phyloP scores from a whole-genome alignment of 2,329 filamentous ascomycete genomes.

The Ophiosphaerella herpotricha region DNA sequence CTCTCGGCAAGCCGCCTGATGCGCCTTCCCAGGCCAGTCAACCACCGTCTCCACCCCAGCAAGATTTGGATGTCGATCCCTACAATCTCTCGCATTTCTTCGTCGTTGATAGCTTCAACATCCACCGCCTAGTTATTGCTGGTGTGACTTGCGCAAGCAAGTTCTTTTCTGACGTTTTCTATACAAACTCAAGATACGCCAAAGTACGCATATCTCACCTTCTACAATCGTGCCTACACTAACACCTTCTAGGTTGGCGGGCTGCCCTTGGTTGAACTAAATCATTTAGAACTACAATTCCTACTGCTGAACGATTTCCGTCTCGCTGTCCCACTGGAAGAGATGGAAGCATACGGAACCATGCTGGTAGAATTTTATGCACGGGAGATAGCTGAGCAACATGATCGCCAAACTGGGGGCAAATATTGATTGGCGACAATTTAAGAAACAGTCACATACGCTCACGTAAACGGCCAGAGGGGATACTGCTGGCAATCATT shows the following conservation, averaged over 20 bases:
- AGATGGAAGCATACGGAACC: slow-evolving; percentile 94
- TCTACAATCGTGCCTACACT: slow-evolving; percentile 2
- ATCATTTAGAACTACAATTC: slow-evolving; percentile 95
- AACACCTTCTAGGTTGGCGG: slow-evolving; percentile 77
- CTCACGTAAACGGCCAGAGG: neutral
- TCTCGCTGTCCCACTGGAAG: slow-evolving; percentile 88
- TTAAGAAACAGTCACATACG: neutral
- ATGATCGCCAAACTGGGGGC: slow-evolving; percentile 39
- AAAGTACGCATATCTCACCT: slow-evolving; percentile 66
- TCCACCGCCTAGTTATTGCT: slow-evolving; percentile 93
- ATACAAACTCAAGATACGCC: slow-evolving; percentile 97
- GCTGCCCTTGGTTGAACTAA: slow-evolving; percentile 86
- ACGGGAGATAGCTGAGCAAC: slow-evolving; percentile 77
- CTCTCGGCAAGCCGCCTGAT: slow-evolving; percentile 48
- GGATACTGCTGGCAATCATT: neutral
- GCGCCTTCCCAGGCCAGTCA: slow-evolving; percentile 32
- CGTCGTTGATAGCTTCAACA: slow-evolving; percentile 98
- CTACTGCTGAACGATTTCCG: slow-evolving; percentile 94
- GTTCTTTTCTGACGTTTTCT: slow-evolving; percentile 98
- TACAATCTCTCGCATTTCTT: slow-evolving; percentile 73
- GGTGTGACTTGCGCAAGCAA: slow-evolving; percentile 98
- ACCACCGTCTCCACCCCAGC: slow-evolving; percentile 44
- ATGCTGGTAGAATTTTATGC: slow-evolving; percentile 99
- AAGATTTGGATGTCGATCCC: slow-evolving; percentile 50
- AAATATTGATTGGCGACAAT: slow-evolving; percentile 10